Evolutionary conservation across 2,329 filamentous ascomycete species (phyloP).

Genomic region (Diaporthe sp.): DNA sequence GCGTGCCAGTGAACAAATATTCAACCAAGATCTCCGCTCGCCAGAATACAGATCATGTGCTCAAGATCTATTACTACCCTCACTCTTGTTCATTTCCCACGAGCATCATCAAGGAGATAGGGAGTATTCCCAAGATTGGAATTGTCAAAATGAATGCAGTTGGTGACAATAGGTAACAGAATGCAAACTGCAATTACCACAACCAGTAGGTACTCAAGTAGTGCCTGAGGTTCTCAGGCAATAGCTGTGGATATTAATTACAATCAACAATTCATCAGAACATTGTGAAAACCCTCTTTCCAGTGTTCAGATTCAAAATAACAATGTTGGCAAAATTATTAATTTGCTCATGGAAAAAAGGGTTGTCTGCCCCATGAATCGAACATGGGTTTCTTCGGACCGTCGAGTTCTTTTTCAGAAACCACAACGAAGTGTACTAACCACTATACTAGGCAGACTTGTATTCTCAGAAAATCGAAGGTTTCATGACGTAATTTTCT

Average conservation of each 20-base stretch:
- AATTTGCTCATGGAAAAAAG: not conserved
- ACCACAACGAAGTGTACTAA: conserved; percentile 40
- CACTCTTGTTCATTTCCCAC: not conserved
- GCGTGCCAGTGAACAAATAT: not conserved
- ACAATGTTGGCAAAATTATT: not conserved
- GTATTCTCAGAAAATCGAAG: fast-evolving
- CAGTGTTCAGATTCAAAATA: not conserved
- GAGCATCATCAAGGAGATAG: not conserved
- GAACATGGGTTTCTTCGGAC: conserved; percentile 41
- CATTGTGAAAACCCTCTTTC: not conserved
- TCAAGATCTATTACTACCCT: not conserved
- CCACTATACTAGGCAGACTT: conserved; percentile 41
- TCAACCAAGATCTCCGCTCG: not conserved
- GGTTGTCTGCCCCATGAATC: conserved; percentile 41
- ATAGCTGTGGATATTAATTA: not conserved
- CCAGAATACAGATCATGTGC: not conserved
- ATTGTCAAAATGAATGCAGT: not conserved
- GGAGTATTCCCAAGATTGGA: not conserved
- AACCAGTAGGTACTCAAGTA: too few species aligned
- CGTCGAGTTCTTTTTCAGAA: conserved; percentile 5
- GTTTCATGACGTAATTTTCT: fast-evolving
- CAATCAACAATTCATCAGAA: not conserved
- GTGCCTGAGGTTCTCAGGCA: too few species aligned
- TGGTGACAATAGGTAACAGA: not conserved
- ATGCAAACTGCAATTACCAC: too few species aligned